Evolutionary conservation across 768 basidiomycete species (phyloP).

Genomic region (Wakefieldia striispora): DNA sequence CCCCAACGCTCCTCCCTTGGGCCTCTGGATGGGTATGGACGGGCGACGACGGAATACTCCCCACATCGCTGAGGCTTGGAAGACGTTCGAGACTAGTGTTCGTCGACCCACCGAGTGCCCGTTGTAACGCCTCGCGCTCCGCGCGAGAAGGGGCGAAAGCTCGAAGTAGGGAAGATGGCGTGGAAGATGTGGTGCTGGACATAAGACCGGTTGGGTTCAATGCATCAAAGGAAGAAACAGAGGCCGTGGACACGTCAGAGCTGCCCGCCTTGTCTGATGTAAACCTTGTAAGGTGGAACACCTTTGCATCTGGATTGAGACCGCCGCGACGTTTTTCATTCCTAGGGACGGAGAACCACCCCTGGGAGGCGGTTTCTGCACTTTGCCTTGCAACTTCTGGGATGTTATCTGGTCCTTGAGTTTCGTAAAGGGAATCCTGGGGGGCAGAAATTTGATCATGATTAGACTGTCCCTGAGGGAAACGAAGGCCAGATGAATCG

Average conservation of each 20-base stretch:
- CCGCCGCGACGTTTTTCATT: constrained; percentile 58
- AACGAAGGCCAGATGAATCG: constrained; percentile 48
- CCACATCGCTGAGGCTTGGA: constrained; percentile 75
- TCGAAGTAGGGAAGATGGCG: constrained; percentile 55
- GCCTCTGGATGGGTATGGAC: constrained; percentile 45
- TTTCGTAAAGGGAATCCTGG: constrained; percentile 35
- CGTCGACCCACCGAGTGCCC: constrained; percentile 70
- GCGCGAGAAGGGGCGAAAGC: constrained; percentile 88
- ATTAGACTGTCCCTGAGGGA: constrained; percentile 11
- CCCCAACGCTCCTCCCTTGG: constrained; percentile 17
- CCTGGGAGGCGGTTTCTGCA: constrained; percentile 35
- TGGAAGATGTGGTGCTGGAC: constrained; percentile 38
- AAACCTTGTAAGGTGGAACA: constrained; percentile 56
- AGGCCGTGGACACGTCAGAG: constrained; percentile 11
- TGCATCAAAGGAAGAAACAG: constrained; percentile 43
- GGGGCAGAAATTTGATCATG: constrained; percentile 26
- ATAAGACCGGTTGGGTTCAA: constrained; percentile 61
- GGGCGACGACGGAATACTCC: constrained; percentile 70
- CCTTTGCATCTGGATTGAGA: constrained; percentile 85
- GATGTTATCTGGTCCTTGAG: constrained; percentile 15
- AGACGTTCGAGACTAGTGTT: constrained; percentile 76
- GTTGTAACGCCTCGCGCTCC: constrained; percentile 81
- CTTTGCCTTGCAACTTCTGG: constrained; percentile 11
- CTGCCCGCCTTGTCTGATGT: constrained; percentile 11
- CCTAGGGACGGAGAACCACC: constrained; percentile 46